A percentile compares a stretch with the other conserved stretches of the same genome.
phyloP scores from a whole-genome alignment of 805 yeast genomes.

The Sugiyamaella valdiviana region DNA sequence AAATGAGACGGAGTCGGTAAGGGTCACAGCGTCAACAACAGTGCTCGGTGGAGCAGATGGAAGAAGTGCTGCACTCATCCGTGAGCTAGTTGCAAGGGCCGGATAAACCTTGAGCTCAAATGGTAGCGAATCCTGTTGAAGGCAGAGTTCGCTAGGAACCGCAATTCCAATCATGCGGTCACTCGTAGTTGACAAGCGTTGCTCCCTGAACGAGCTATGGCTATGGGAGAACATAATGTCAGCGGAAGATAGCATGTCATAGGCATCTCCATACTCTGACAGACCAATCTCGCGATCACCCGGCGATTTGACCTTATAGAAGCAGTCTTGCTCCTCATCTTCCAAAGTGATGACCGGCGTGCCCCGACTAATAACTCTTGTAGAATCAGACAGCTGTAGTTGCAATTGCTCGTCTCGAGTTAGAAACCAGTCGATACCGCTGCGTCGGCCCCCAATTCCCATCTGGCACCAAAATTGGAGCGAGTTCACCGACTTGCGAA shows the following conservation, averaged over 20 bases:
- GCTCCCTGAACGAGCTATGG: conserved; percentile 1
- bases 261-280: neutral
- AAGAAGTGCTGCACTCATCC: neutral
- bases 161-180: conserved; percentile 3
- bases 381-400: neutral
- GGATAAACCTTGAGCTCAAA: conserved; percentile 9
- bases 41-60: neutral
- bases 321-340: neutral
- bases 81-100: neutral
- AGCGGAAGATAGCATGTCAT: conserved; percentile 4
- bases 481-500: conserved; percentile 25
- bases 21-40: conserved; percentile 5
- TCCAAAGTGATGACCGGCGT: conserved; percentile 10
- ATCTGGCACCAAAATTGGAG: conserved; percentile 34
- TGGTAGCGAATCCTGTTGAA: conserved; percentile 7
- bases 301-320: neutral
- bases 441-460: conserved; percentile 30
- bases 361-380: conserved; percentile 23
- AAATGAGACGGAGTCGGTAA: conserved; percentile 11
- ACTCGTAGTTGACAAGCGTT: neutral
- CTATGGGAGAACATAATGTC: conserved; percentile 5
- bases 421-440: conserved; percentile 31
- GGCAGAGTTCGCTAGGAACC: conserved; percentile 4
- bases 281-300: neutral
- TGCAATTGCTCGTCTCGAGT: conserved; percentile 18